A percentile compares a stretch with the other conserved stretches of the same genome.
These are phyloP conservation scores for Tuber umbilicatum DNA, from an alignment of 495 filamentous ascomycete species.

Conservation along the genomic window DNA sequence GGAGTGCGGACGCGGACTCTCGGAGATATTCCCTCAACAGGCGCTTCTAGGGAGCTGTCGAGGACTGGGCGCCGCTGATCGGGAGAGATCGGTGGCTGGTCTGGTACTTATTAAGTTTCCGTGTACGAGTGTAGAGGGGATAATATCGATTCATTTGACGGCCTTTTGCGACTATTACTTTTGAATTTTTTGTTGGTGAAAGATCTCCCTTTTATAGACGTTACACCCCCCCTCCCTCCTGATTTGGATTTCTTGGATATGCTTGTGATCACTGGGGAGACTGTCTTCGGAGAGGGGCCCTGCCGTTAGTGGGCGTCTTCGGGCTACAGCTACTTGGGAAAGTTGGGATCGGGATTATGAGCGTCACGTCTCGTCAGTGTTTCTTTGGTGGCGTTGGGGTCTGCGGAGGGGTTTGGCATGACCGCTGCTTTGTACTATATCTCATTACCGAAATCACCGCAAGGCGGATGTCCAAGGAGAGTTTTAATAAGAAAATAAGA, in stretches of 20 bases:
- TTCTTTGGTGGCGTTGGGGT: neutral
- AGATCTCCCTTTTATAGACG: neutral
- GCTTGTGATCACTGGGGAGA: neutral
- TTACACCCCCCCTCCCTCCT: neutral
- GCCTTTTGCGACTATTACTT: neutral
- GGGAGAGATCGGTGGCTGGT: neutral
- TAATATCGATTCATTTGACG: neutral
- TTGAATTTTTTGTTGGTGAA: neutral
- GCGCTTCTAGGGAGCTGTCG: neutral
- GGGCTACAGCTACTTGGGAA: neutral
- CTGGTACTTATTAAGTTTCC: neutral
- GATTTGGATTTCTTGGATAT: neutral
- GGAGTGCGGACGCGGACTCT: neutral
- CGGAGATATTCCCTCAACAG: neutral
- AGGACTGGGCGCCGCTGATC: too few relatives aligned
- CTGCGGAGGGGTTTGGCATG: neutral
- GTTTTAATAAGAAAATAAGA: neutral
- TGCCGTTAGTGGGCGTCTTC: neutral
- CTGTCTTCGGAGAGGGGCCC: neutral
- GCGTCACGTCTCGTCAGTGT: neutral
- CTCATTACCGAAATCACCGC: neutral
- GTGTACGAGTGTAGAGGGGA: neutral
- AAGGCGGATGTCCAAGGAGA: neutral
- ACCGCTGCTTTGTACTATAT: neutral
- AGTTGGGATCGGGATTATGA: neutral